These are phyloP conservation scores for Zygnema circumcarinatum DNA, from an alignment of 139 green algal genomes.

Conservation along the genomic window DNA sequence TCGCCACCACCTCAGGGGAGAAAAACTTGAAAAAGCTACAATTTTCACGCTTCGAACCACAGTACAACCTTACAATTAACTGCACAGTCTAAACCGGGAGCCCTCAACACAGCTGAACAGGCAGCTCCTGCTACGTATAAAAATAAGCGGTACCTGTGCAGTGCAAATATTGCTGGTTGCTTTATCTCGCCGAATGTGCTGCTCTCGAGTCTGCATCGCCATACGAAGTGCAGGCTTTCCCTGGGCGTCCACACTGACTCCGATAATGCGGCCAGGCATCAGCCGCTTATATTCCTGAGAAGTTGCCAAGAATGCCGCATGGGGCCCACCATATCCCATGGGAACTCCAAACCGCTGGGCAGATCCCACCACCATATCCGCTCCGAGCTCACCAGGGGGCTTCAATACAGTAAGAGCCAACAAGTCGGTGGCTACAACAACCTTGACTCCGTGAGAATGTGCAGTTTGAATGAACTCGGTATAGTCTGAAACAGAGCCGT, in stretches of 20 bases:
- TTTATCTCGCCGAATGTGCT: conserved; percentile 99
- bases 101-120: too few relatives aligned
- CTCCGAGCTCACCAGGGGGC: conserved; percentile 95
- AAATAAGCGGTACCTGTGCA: too few relatives aligned
- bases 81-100: too few relatives aligned
- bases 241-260: conserved; percentile 84
- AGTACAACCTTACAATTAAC: too few relatives aligned
- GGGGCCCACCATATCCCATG: conserved; percentile 98
- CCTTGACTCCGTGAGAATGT: conserved; percentile 62
- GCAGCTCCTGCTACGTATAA: too few relatives aligned
- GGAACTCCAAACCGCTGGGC: conserved; percentile 96
- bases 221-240: conserved; percentile 93
- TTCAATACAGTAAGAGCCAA: conserved; percentile 91
- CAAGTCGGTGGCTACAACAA: conserved; percentile 88
- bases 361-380: conserved; percentile 96
- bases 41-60: too few relatives aligned
- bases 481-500: conserved; percentile 91
- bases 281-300: conserved; percentile 83
- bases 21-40: too few relatives aligned
- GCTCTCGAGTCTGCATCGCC: conserved; percentile 99
- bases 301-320: conserved; percentile 97
- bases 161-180: conserved; percentile 99
- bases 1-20: too few relatives aligned
- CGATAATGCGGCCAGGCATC: conserved; percentile 97
- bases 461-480: conserved; percentile 60